These are phyloP conservation scores for Starmerella potacharoeniae DNA, from an alignment of 805 yeast genomes.

Conservation along the genomic window DNA sequence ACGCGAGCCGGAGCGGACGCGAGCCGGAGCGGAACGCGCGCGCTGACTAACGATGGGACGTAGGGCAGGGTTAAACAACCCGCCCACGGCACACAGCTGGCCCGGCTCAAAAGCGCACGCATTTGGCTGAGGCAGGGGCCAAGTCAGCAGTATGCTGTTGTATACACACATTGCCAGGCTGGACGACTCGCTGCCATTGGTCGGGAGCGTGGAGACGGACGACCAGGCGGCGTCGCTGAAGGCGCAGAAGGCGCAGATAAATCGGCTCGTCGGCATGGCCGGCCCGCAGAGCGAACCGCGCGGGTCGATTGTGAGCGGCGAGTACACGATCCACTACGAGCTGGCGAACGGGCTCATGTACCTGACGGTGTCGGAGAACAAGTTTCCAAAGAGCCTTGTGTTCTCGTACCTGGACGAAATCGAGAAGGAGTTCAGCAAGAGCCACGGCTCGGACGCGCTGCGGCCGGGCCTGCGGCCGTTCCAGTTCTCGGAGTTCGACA, in stretches of 20 bases:
- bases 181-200: slow-evolving; percentile 56
- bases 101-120: not conserved
- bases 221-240: slow-evolving; percentile 40
- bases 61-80: not conserved
- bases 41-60: not conserved
- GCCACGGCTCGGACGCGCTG: slow-evolving; percentile 60
- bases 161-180: slow-evolving; percentile 28
- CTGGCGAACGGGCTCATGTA: slow-evolving; percentile 56
- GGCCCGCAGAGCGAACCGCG: slow-evolving; percentile 70
- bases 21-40: not conserved
- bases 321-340: slow-evolving; percentile 62
- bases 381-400: slow-evolving; percentile 80
- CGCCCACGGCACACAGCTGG: not conserved
- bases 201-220: slow-evolving; percentile 84
- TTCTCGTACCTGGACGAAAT: slow-evolving; percentile 78
- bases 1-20: too few relatives aligned
- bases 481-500: slow-evolving; percentile 75
- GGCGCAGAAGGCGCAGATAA: slow-evolving; percentile 77
- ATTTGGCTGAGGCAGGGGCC: not conserved
- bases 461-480: slow-evolving; percentile 68
- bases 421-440: slow-evolving; percentile 65
- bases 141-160: slow-evolving; percentile 24
- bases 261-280: slow-evolving; percentile 60
- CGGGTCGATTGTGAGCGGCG: slow-evolving; percentile 73
- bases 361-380: slow-evolving; percentile 61